Conservation (phyloP, 2,329 filamentous ascomycete species). For the Ascomycota sp. region DNA sequence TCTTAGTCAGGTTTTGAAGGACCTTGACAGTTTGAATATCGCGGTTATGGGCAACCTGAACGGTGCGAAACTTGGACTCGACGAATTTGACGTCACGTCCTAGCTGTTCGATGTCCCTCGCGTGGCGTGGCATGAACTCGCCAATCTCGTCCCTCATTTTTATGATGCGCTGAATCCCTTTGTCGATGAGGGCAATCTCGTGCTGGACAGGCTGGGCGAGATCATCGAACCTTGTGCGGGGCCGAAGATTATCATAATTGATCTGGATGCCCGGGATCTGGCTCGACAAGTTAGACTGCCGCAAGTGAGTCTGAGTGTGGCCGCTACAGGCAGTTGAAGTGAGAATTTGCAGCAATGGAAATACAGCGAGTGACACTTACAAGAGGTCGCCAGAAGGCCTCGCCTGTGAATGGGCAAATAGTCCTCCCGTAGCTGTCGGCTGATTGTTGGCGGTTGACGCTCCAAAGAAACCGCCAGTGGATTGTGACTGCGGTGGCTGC, state of each 20-base stretch:
- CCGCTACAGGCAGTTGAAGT: constrained; percentile 7
- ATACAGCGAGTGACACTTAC: constrained; percentile 6
- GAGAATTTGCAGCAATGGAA: not conserved
- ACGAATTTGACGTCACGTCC: constrained; percentile 27
- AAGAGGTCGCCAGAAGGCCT: constrained; percentile 13
- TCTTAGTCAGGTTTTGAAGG: constrained; percentile 36
- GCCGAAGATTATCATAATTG: constrained; percentile 57
- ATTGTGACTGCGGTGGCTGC: constrained; percentile 7
- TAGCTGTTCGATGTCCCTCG: constrained; percentile 24
- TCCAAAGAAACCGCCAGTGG: constrained; percentile 11
- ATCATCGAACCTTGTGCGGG: constrained; percentile 82
- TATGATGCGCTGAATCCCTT: constrained; percentile 62
- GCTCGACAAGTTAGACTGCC: constrained; percentile 17
- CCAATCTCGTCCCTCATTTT: constrained; percentile 58
- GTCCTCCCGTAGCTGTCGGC: constrained; percentile 5
- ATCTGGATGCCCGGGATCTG: constrained; percentile 56
- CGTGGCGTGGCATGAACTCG: constrained; percentile 39
- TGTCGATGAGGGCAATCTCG: constrained; percentile 59
- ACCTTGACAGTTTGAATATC: constrained; percentile 45
- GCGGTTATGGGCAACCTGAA: constrained; percentile 22
- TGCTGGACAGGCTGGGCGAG: constrained; percentile 65
- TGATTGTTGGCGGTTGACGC: constrained; percentile 4
- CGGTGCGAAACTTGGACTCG: constrained; percentile 24
- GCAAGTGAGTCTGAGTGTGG: constrained; percentile 11
- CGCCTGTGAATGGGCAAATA: constrained; percentile 15